Base-by-base conservation (phyloP, 208 protist genomes). In the Wallacemonas rigidus region DNA sequence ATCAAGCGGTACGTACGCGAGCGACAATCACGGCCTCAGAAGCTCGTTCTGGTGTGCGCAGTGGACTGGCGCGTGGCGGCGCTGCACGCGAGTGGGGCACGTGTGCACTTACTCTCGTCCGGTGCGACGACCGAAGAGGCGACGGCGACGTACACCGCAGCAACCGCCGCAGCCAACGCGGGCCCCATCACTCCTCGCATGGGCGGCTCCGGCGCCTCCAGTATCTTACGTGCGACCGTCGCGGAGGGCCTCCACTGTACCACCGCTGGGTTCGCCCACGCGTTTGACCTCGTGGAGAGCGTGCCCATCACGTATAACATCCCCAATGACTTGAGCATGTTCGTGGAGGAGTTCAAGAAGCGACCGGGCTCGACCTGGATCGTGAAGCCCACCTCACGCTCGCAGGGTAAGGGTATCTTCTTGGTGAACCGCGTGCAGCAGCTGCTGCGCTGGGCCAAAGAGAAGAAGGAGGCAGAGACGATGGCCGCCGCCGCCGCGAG, bases 321-420 rank as follows among this genome's bases (percentile, higher is more conserved):
- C 2, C 97, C 97, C 0, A 91, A 90, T 40, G 97, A 99, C 76
- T 86, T 97, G 71, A 74, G 77, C 57, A 86, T 98, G 82, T 99
- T 99, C 84, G 89, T 92, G 17, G 97, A 99, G 79, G 95, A 98
- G 87, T 99, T 94, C 74, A 91, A 92, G 75, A 86, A 80, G 69
- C 74, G 83, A 57, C 81, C 90, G 55, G 75, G 83, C 15, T 77
- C 74, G 17, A 87, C 92, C 61, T 99, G 97, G 97, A 99, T 99
- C 75, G 89, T 99, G 70, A 99, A 99, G 77, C 98, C 98, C 9
- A 91, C 94, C 6, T 83, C 84, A 4, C 79, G 87, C 41, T 92
- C 96, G 8, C 98, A 98, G 74, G 98, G 98, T 47, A 91, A 89
- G n/a, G 98, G 98, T 44, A 99, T 99, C 50, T 99, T 99, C 67